Conservation (phyloP, 345 rosid genomes). For the Turnera subulata region DNA sequence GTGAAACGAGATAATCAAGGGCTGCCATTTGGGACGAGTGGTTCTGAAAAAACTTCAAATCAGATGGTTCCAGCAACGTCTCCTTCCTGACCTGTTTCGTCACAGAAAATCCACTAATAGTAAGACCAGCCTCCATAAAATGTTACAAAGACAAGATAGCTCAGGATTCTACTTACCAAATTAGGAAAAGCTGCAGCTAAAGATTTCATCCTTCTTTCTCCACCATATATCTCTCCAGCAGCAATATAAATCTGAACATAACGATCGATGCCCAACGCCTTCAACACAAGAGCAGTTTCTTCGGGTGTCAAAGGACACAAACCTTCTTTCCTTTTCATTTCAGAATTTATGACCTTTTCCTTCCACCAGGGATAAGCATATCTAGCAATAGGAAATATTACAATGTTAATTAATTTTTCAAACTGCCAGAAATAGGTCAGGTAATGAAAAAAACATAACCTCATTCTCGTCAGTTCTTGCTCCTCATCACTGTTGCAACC, state of each 20-base stretch:
- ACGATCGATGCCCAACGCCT: conserved; percentile 68
- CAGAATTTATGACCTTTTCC: conserved; percentile 79
- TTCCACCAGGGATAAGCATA: conserved; percentile 89
- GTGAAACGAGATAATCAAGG: conserved; percentile 75
- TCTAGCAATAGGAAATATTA: conserved; percentile 28
- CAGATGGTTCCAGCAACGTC: conserved; percentile 57
- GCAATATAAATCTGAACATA: conserved; percentile 87
- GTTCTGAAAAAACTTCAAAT: conserved; percentile 61
- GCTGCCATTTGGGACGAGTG: conserved; percentile 96
- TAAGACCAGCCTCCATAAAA: background rate
- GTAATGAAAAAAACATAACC: conserved; percentile 38
- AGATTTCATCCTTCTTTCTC: conserved; percentile 63
- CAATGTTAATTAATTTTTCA: conserved; percentile 7
- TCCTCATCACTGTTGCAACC: conserved; percentile 77
- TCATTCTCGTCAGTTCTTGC: conserved; percentile 79
- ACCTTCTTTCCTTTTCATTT: conserved; percentile 81
- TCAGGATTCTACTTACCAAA: conserved; percentile 47
- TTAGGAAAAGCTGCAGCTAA: conserved; percentile 67
- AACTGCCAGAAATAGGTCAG: background rate
- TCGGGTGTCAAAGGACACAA: conserved; percentile 95
- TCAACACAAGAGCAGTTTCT: conserved; percentile 79
- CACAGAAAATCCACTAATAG: conserved; percentile 1
- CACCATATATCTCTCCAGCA: conserved; percentile 94
- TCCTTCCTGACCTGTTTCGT: conserved; percentile 78
- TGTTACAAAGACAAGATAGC: background rate